These are phyloP conservation scores for Chaetomium sp. DNA, from an alignment of 2,329 filamentous ascomycete genomes.

Conservation along the genomic window DNA sequence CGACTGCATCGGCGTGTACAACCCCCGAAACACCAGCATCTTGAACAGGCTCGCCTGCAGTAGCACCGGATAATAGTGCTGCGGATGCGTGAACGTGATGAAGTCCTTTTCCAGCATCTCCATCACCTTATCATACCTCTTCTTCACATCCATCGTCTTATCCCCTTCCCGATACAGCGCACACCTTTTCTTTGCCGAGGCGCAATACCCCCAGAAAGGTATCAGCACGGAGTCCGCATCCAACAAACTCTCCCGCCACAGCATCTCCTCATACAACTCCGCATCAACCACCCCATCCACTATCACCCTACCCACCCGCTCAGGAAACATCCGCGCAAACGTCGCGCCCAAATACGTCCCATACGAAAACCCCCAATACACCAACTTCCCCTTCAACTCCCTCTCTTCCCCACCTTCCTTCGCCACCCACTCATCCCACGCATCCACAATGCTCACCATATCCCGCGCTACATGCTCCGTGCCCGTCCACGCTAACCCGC, in stretches of 20 bases:
- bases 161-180: constrained; percentile 33
- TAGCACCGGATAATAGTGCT: constrained; percentile 31
- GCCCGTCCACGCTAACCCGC: constrained; percentile 29
- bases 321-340: constrained; percentile 36
- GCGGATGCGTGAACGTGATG: constrained; percentile 26
- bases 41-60: constrained; percentile 33
- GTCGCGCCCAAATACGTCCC: constrained; percentile 32
- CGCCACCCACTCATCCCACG: constrained; percentile 32
- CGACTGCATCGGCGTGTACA: constrained; percentile 31
- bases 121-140: constrained; percentile 29
- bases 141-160: constrained; percentile 25
- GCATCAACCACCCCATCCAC: constrained; percentile 28
- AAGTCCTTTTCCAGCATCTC: constrained; percentile 30
- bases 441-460: constrained; percentile 36
- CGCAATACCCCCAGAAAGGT: constrained; percentile 43
- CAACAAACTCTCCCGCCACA: constrained; percentile 19
- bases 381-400: constrained; percentile 20
- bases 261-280: constrained; percentile 27
- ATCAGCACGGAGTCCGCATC: constrained; percentile 42
- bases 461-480: constrained; percentile 34
- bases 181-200: constrained; percentile 36
- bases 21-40: constrained; percentile 28
- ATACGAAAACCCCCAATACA: constrained; percentile 35
- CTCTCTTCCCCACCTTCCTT: neutral
- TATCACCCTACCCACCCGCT: constrained; percentile 29